Conservation (phyloP, 2,329 filamentous ascomycete genomes). For the Periconia sp. region DNA sequence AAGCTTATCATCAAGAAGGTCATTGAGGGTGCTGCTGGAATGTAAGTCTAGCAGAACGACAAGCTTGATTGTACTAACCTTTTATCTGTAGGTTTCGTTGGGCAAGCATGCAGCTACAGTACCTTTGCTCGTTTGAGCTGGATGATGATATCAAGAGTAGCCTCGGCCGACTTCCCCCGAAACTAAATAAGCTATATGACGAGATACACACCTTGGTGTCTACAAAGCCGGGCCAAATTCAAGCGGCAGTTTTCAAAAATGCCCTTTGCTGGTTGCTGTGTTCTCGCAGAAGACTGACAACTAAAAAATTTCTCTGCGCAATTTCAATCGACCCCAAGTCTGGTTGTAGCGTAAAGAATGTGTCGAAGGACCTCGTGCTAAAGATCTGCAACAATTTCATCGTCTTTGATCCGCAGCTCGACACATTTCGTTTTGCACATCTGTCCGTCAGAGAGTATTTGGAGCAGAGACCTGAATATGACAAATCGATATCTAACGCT, state of each 20-base stretch:
- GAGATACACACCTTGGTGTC: constrained; percentile 10
- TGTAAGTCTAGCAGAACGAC: constrained; percentile 20
- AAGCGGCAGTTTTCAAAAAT: constrained; percentile 10
- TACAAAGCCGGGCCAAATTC: not conserved
- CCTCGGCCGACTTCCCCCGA: constrained; percentile 24
- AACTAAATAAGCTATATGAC: constrained; percentile 10
- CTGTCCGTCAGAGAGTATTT: constrained; percentile 35
- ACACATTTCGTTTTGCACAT: constrained; percentile 34
- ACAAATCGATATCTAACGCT: constrained; percentile 6
- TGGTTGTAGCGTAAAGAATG: not conserved
- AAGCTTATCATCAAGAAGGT: constrained; percentile 20
- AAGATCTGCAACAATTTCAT: constrained; percentile 32
- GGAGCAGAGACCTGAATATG: constrained; percentile 13
- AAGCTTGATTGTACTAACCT: constrained; percentile 7
- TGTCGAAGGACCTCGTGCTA: constrained; percentile 17
- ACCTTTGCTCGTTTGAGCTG: constrained; percentile 20
- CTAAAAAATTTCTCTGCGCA: constrained; percentile 16
- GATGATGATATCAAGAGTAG: constrained; percentile 21
- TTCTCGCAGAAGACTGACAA: constrained; percentile 9
- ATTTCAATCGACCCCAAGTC: constrained; percentile 6
- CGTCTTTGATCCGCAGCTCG: constrained; percentile 21
- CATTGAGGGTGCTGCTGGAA: constrained; percentile 24
- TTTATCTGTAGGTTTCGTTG: constrained; percentile 32
- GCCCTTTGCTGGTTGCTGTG: constrained; percentile 24
- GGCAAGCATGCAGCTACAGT: constrained; percentile 32